These are phyloP conservation scores for Nyctanthes arbortristis DNA, from an alignment of 257 asterid species.

Conservation along the genomic window DNA sequence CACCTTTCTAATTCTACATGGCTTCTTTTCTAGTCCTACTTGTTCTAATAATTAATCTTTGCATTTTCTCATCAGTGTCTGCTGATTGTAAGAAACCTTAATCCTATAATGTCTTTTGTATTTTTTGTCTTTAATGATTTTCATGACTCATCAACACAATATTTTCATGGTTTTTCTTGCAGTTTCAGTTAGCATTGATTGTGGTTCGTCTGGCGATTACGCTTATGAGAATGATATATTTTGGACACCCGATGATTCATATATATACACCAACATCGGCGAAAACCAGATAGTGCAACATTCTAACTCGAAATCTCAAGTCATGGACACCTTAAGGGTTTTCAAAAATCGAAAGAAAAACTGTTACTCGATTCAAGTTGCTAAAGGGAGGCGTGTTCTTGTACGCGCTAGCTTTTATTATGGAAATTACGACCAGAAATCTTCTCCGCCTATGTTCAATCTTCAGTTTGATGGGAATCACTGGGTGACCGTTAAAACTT, in stretches of 20 bases:
- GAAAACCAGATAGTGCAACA: conserved; percentile 24
- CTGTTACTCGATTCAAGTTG: conserved; percentile 39
- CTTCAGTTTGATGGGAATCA: conserved; percentile 58
- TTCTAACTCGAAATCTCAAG: conserved; percentile 29
- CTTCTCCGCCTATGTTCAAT: conserved; percentile 56
- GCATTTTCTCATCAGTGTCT: conserved; percentile 28
- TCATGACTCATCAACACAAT: neutral
- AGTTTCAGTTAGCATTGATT: conserved; percentile 38
- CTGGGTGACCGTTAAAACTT: conserved; percentile 46
- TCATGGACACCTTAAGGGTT: conserved; percentile 50
- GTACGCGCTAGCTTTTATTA: conserved; percentile 64
- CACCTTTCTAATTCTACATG: conserved; percentile 21
- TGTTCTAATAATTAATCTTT: conserved; percentile 18
- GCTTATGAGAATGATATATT: conserved; percentile 23
- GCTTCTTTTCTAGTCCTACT: conserved; percentile 13
- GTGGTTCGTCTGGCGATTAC: conserved; percentile 41
- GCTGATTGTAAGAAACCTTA: conserved; percentile 25
- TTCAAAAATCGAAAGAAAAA: conserved; percentile 47
- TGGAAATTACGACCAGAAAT: conserved; percentile 62
- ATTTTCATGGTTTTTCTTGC: neutral
- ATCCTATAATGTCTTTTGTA: neutral
- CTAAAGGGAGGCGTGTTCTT: conserved; percentile 33
- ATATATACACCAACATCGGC: conserved; percentile 24
- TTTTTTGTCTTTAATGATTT: neutral
- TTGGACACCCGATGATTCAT: conserved; percentile 34